phyloP scores from a whole-genome alignment of 495 filamentous ascomycete species.

The Lindgomyces ingoldianus region DNA sequence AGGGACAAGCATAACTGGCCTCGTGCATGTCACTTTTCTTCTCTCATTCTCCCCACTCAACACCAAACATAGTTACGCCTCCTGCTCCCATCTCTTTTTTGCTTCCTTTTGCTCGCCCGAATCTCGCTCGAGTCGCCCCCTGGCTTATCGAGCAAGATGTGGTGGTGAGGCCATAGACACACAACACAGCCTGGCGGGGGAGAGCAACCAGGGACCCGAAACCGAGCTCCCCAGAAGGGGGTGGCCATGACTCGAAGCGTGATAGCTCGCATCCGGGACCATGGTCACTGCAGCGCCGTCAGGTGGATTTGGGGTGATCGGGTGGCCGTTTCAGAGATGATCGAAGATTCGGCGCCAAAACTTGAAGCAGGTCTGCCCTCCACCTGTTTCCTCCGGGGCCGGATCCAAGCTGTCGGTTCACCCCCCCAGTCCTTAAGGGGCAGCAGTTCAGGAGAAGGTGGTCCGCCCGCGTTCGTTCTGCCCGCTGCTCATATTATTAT shows the following conservation, averaged over 20 bases:
- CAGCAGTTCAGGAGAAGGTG: constrained; percentile 6
- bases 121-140: no score
- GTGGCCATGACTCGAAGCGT: background rate
- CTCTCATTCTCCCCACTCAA: background rate
- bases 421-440: background rate
- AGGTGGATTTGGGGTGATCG: constrained; percentile 22
- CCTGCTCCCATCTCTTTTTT: background rate
- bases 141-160: no score
- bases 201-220: background rate
- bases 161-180: no score
- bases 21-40: background rate
- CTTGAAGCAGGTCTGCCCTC: constrained; percentile 4
- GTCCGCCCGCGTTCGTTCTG: background rate
- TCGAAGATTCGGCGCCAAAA: constrained; percentile 26
- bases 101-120: background rate
- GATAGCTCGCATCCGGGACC: constrained; percentile 20
- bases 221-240: background rate
- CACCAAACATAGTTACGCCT: no score
- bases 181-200: no score
- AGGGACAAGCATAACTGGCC: background rate
- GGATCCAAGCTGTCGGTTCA: constrained; percentile 26
- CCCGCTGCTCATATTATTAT: background rate
- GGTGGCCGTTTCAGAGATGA: constrained; percentile 30
- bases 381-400: constrained; percentile 12
- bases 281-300: constrained; percentile 21